A percentile compares a stretch with the other conserved stretches of the same genome.
Conservation (phyloP, 768 basidiomycete genomes). For the Erythrobasidium yunnanense region DNA sequence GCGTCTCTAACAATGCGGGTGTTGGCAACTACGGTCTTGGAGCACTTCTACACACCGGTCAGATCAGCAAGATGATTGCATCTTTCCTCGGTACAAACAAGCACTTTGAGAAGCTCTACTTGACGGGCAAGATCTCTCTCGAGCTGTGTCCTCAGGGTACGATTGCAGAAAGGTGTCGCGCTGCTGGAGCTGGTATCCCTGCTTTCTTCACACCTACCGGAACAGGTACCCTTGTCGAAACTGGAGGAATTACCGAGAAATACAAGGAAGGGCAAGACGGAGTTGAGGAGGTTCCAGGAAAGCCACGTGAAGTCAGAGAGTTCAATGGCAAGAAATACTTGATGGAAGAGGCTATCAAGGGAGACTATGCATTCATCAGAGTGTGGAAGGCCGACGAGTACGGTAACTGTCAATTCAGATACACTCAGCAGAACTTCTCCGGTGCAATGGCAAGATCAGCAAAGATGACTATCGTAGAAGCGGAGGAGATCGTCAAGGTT, state of each 20-base stretch:
- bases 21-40: conserved; percentile 37
- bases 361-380: conserved; percentile 57
- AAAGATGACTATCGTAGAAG: conserved; percentile 81
- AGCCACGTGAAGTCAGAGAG: conserved; percentile 63
- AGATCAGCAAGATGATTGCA: conserved; percentile 71
- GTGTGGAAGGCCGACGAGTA: conserved; percentile 89
- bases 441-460: conserved; percentile 81
- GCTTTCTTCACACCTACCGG: conserved; percentile 91
- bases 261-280: conserved; percentile 64
- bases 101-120: conserved; percentile 68
- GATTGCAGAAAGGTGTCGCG: conserved; percentile 72
- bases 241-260: conserved; percentile 64
- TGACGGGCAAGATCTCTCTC: conserved; percentile 66
- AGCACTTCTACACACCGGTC: conserved; percentile 58
- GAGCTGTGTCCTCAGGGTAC: conserved; percentile 90
- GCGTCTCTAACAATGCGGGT: conserved; percentile 69
- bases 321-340: conserved; percentile 71
- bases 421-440: conserved; percentile 65
- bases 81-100: conserved; percentile 66
- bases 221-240: conserved; percentile 61
- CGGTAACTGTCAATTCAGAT: conserved; percentile 86
- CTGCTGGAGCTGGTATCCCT: conserved; percentile 80
- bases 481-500: conserved; percentile 75
- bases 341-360: conserved; percentile 56
- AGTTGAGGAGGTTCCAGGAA: conserved; percentile 61